Evolutionary conservation across 129 eudicot species (phyloP).

Genomic region (Smallanthus sonchifolius): DNA sequence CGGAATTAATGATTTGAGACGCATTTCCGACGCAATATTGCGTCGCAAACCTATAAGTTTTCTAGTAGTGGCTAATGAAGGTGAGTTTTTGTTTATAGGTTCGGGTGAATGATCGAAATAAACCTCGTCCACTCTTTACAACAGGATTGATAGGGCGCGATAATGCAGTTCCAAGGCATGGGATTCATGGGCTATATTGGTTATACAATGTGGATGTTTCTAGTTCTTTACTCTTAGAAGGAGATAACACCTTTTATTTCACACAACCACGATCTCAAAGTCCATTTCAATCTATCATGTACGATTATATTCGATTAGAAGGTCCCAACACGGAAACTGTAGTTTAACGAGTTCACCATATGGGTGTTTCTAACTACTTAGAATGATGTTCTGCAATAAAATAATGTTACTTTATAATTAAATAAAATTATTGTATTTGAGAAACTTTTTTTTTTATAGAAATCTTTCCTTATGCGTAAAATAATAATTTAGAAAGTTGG

Average conservation of each 20-base stretch:
- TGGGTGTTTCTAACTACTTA: neutral
- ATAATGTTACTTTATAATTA: neutral
- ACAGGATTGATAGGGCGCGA: conserved; percentile 87
- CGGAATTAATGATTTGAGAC: too few species aligned
- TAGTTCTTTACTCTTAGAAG: conserved; percentile 46
- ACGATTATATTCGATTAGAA: conserved; percentile 81
- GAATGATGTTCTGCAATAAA: neutral
- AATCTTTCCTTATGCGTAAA: too few species aligned
- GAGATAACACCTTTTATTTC: conserved; percentile 63
- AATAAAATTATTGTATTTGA: neutral
- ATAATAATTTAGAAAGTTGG: too few species aligned
- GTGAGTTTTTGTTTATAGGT: conserved; percentile 40
- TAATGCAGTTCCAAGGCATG: conserved; percentile 84
- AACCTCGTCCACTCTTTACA: conserved; percentile 67
- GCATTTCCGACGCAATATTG: too few species aligned
- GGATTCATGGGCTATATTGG: conserved; percentile 91
- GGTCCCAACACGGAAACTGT: conserved; percentile 32
- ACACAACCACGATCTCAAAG: conserved; percentile 66
- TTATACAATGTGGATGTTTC: conserved; percentile 57
- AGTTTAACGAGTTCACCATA: neutral
- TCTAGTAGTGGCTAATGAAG: too few species aligned
- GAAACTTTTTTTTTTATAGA: too few species aligned
- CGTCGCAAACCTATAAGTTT: too few species aligned
- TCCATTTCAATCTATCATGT: conserved; percentile 84
- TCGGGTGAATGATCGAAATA: conserved; percentile 62